Conservation (phyloP, 768 basidiomycete genomes). For the Antrodiella citrinella region DNA sequence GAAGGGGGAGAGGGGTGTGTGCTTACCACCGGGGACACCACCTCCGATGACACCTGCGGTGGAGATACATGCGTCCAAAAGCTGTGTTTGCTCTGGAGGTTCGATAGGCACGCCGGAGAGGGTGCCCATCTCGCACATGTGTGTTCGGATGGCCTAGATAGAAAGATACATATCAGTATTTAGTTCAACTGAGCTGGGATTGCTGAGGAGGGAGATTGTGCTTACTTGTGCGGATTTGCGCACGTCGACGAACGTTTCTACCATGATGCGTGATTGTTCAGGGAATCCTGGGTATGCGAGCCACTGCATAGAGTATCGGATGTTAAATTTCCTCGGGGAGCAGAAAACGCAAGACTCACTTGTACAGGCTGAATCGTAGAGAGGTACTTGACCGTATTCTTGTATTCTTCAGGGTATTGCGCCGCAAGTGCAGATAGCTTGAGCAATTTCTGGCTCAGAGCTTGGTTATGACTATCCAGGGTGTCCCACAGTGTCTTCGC, state of each 20-base stretch:
- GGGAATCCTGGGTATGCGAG: conserved; percentile 46
- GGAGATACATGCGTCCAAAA: conserved; percentile 70
- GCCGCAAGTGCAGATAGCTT: conserved; percentile 43
- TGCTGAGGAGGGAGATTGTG: neutral
- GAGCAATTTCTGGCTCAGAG: conserved; percentile 44
- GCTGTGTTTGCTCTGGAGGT: conserved; percentile 74
- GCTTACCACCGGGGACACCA: conserved; percentile 91
- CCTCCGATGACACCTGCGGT: conserved; percentile 87
- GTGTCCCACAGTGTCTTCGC: conserved; percentile 60
- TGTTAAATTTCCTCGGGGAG: no score
- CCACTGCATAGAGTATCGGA: conserved; percentile 13
- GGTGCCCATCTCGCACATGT: conserved; percentile 82
- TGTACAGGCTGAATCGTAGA: conserved; percentile 52
- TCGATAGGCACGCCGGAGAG: conserved; percentile 80
- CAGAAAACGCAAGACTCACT: conserved; percentile 23
- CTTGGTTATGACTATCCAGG: conserved; percentile 54
- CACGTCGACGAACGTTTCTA: conserved; percentile 50
- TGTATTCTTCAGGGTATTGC: conserved; percentile 41
- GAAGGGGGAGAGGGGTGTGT: neutral
- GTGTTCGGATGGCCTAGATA: conserved; percentile 57
- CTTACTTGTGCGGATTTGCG: conserved; percentile 52
- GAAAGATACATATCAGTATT: neutral
- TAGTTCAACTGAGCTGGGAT: neutral
- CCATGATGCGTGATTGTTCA: conserved; percentile 33
- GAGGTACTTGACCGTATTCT: conserved; percentile 51